Evolutionary conservation across 1,139 yeast species (phyloP).

Genomic region (Lodderomyces metapsilosis): DNA sequence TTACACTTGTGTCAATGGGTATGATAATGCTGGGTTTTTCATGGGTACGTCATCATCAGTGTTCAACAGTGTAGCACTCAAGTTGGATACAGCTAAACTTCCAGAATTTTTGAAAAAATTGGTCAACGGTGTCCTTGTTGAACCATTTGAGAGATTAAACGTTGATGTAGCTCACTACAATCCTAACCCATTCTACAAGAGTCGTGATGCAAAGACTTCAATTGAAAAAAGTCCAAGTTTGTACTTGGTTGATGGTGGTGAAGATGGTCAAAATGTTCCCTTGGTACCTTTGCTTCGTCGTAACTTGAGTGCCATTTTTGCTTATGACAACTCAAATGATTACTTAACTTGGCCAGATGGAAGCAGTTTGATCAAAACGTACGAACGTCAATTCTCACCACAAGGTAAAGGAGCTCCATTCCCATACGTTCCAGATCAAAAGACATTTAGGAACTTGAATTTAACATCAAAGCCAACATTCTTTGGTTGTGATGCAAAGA

Average conservation of each 20-base stretch:
- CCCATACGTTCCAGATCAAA: constrained; percentile 76
- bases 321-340: constrained; percentile 31
- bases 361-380: constrained; percentile 37
- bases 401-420: constrained; percentile 61
- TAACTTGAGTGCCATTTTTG: constrained; percentile 36
- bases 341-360: constrained; percentile 26
- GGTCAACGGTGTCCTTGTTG: constrained; percentile 41
- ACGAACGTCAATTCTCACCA: constrained; percentile 59
- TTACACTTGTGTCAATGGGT: constrained; percentile 59
- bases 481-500: constrained; percentile 78
- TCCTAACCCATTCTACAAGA: constrained; percentile 53
- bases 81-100: constrained; percentile 48
- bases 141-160: constrained; percentile 36
- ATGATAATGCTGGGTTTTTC: constrained; percentile 77
- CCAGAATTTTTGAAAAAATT: constrained; percentile 47
- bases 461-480: constrained; percentile 70
- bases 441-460: constrained; percentile 60
- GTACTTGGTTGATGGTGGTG: constrained; percentile 43
- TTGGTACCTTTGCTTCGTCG: constrained; percentile 36
- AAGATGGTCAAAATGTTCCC: constrained; percentile 40
- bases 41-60: constrained; percentile 81
- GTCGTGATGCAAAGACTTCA: constrained; percentile 39
- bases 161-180: constrained; percentile 40
- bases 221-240: constrained; percentile 33
- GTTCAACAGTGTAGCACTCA: constrained; percentile 68